A percentile compares a stretch with the other conserved stretches of the same genome.
These are phyloP conservation scores for Boletus pseudo-olivaceus DNA, from an alignment of 768 basidiomycete species.

Conservation along the genomic window DNA sequence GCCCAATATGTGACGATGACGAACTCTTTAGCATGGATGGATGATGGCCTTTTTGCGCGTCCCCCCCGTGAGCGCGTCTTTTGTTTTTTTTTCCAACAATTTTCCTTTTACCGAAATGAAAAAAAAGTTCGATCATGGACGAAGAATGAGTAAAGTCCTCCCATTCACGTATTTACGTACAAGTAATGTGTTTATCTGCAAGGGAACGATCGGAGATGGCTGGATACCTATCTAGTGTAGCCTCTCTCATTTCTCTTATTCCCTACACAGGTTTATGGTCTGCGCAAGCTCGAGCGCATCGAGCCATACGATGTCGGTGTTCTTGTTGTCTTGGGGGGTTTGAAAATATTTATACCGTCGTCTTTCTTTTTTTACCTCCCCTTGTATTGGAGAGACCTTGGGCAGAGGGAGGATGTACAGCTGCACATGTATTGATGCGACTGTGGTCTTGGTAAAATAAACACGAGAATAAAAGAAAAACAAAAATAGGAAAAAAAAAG, in stretches of 20 bases:
- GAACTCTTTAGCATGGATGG: conserved; percentile 73
- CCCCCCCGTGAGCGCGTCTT: neutral
- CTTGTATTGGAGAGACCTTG: conserved; percentile 11
- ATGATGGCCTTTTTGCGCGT: conserved; percentile 16
- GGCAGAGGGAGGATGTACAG: conserved; percentile 14
- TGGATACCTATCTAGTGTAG: conserved; percentile 31
- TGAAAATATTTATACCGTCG: conserved; percentile 28
- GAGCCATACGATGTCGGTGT: neutral
- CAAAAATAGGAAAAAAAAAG: neutral
- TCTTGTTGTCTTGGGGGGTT: conserved; percentile 5
- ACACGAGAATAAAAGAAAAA: neutral
- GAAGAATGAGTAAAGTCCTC: neutral
- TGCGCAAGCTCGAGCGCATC: neutral
- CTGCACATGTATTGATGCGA: conserved; percentile 20
- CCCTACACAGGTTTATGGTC: conserved; percentile 3
- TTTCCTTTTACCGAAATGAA: neutral
- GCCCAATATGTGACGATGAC: conserved; percentile 60
- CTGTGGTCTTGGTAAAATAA: conserved; percentile 21
- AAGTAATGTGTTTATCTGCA: conserved; percentile 24
- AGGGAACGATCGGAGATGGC: conserved; percentile 25
- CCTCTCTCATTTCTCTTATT: conserved; percentile 14
- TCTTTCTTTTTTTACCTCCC: conserved; percentile 4
- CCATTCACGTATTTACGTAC: conserved; percentile 26
- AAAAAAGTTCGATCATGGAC: conserved; percentile 13
- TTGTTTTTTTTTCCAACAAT: neutral